phyloP scores from a whole-genome alignment of 331 rosid species.

The Malus hybrid region DNA sequence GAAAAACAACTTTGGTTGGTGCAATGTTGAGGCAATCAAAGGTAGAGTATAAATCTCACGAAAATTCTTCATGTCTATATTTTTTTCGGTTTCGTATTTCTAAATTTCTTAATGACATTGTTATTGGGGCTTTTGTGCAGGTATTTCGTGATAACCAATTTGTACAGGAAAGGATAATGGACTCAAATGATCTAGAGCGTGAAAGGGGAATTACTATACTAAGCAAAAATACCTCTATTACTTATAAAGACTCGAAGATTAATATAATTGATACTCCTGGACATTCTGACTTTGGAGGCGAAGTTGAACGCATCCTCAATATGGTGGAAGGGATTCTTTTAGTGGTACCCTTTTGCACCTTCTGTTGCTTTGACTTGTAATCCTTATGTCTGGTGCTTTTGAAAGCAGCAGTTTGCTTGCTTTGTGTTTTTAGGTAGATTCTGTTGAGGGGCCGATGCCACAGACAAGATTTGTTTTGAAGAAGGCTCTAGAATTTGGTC shows the following conservation, averaged over 20 bases:
- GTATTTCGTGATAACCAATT: constrained; percentile 92
- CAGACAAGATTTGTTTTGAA: constrained; percentile 98
- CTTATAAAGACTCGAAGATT: constrained; percentile 78
- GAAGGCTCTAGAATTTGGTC: constrained; percentile 98
- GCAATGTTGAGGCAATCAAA: constrained; percentile 96
- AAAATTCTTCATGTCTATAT: not conserved
- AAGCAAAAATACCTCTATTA: constrained; percentile 89
- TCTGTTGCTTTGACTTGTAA: constrained; percentile 4
- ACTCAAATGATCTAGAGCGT: constrained; percentile 95
- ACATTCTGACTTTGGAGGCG: constrained; percentile 98
- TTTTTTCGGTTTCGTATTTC: not conserved
- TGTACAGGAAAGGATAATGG: constrained; percentile 97
- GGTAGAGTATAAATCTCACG: constrained; percentile 28
- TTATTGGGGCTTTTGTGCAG: constrained; percentile 33
- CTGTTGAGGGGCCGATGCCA: constrained; percentile 99
- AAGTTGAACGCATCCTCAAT: constrained; percentile 92
- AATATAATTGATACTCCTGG: constrained; percentile 98
- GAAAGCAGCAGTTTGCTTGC: not conserved
- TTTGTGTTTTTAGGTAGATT: constrained; percentile 64
- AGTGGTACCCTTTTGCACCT: constrained; percentile 54
- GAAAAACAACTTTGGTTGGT: constrained; percentile 95
- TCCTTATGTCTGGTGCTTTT: not conserved
- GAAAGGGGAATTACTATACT: constrained; percentile 95
- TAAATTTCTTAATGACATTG: not conserved
- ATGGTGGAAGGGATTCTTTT: constrained; percentile 99